Evolutionary conservation across 306 rosid genomes (phyloP), one percentile per base, ranked within the genome.

Genomic region (Gillenia trifoliata): DNA sequence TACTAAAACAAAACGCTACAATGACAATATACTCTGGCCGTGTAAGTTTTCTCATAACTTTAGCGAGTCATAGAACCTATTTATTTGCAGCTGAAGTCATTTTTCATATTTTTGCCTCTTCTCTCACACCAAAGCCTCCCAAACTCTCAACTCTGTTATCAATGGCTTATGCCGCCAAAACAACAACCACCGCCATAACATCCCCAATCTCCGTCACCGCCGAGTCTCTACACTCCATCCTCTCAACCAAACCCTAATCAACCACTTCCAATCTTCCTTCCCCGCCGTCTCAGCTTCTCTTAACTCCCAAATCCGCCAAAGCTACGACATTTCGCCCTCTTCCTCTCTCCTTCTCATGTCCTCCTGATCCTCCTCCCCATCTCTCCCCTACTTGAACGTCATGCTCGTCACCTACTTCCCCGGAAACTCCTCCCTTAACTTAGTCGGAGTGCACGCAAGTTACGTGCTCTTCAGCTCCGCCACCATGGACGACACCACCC

Each of bases 321-420:
- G 73, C 90, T 75, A 89, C 47, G 67, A 78, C 34, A 66, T 89
- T 26, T 82, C 93, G 4, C 69, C 90, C 56, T 74, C 92, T 16
- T 85, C 96, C 71, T 88, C 98, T 23, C 97, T 93, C 83, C 96
- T 93, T 70, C 88, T 93, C 83, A 93, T 93, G 98, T 96, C 96
- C 26, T 89, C 92, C 30, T 93, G 96, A 96, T 88, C 96, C 54
- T 75, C 92, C 31, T 83, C 96, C 28, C 83, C 97, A 41, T 82
- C 93, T 36, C 80, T 91, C 74, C 97, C 96, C 40, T 93, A 91
- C 83, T 56, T 88, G 11, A 97, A 96, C 25, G 92, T 88, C 80
- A 91, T 89, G 80, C 91, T 93, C 3, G 94, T 93, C 3, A 93
- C 96, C 78, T 86, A 86, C 76, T 93, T 93, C 79, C 90, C 98